Evolutionary conservation across 768 basidiomycete genomes (phyloP), one percentile per base, ranked within the genome.

Genomic region (Dendrothele bispora): DNA sequence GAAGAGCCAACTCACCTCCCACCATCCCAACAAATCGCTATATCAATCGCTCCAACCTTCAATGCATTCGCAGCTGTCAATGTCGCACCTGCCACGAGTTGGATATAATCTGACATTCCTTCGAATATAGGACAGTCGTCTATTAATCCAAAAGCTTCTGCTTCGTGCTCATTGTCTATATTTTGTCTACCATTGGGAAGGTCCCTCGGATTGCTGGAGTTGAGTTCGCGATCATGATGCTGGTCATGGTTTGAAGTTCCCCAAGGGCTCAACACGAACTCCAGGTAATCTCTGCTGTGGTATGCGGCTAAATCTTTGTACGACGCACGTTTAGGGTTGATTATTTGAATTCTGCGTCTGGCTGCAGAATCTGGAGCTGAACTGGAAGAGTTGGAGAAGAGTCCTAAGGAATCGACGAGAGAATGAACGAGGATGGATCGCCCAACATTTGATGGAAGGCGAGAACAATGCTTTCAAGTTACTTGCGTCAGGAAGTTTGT

Each of bases 21-120:
- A 14, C 95, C 95, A 55, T 95, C 94, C 94, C 95, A 97, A 60
- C 80, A 84, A 35, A 98, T 80, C 1, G 86, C 81, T 24, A 89
- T 65, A 24, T 88, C 77, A 4, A 77, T 75, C 2, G 69, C 36
- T 12, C 70, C 65, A 10, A 76, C 66, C 21, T 72, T 69, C 3
- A 98, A 69, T 5, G 78, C 73, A 7, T 75, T 72, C 3, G 80
- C 86, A 0, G 88, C 93, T 2, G 88, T 83, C 30, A 94, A 69
- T 0, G 90, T 79, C 0, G 88, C 88, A 1, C 94, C 88, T 0
- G 86, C 91, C 1, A 95, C 72, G 4, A 84, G 66, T 4, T 70
- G 70, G 5, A 88, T 82, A 53, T 97, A 97, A 3, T 78, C 72
- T 5, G 78, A 61, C 11, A 98, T 75, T 2, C 77, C 79, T 5